Conservation (phyloP, 2,329 filamentous ascomycete genomes). For the Talaromyces sp. region DNA sequence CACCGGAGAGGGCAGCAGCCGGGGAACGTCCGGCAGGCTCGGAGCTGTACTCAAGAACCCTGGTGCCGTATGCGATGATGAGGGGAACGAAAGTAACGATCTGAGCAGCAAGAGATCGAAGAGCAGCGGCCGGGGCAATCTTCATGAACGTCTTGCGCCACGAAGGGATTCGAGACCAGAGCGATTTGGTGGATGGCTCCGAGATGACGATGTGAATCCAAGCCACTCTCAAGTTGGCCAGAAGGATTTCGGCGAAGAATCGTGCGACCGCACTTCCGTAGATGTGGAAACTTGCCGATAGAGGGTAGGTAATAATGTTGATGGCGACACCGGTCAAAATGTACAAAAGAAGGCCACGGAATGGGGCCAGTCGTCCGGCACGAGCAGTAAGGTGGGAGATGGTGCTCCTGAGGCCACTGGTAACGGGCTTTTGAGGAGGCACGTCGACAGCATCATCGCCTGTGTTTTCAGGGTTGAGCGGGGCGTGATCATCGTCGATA, state of each 20-base stretch:
- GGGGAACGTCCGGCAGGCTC: conserved; percentile 28
- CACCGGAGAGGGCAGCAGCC: conserved; percentile 32
- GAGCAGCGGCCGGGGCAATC: conserved; percentile 62
- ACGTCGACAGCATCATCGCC: conserved; percentile 39
- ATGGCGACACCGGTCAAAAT: conserved; percentile 46
- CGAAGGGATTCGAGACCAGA: conserved; percentile 63
- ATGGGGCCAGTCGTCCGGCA: conserved; percentile 60
- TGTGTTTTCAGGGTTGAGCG: conserved; percentile 26
- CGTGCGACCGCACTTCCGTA: conserved; percentile 41
- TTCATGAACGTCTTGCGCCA: conserved; percentile 61
- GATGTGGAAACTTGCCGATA: conserved; percentile 39
- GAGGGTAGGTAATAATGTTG: conserved; percentile 39
- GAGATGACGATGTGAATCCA: conserved; percentile 89
- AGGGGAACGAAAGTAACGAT: conserved; percentile 37
- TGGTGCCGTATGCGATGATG: conserved; percentile 44
- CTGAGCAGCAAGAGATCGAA: conserved; percentile 55
- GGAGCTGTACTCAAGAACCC: conserved; percentile 41
- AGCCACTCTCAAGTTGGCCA: conserved; percentile 64
- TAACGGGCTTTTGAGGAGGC: conserved; percentile 54
- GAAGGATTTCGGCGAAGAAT: conserved; percentile 55
- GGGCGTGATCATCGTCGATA: conserved; percentile 37
- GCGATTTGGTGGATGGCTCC: conserved; percentile 56
- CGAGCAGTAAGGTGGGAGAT: conserved; percentile 57
- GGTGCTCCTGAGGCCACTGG: conserved; percentile 54
- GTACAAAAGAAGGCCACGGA: conserved; percentile 61